Conservation (phyloP, 176 grass and related monocot genomes). For the Elymus sibiricus region DNA sequence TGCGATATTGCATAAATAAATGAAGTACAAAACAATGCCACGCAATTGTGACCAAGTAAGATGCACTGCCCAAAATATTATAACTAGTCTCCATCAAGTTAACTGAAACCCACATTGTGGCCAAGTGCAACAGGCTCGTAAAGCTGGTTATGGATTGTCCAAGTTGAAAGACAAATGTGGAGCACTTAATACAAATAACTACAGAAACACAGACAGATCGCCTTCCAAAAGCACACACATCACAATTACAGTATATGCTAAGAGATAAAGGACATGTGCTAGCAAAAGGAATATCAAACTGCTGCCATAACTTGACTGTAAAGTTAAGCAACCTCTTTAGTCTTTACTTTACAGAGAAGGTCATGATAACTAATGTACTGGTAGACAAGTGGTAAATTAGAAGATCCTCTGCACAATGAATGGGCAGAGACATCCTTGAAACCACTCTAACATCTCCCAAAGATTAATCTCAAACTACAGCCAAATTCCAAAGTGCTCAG, state of each 20-base stretch:
- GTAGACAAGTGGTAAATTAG: neutral
- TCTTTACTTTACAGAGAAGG: constrained; percentile 22
- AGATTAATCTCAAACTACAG: neutral
- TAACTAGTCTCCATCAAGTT: neutral
- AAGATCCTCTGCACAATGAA: neutral
- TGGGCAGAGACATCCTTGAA: neutral
- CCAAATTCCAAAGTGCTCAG: neutral
- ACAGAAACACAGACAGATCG: neutral
- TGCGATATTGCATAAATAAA: constrained; percentile 1
- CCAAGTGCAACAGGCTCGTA: neutral
- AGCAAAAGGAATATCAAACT: neutral
- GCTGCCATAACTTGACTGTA: constrained; percentile 17
- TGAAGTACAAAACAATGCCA: neutral
- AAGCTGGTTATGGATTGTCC: neutral
- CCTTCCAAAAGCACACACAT: neutral
- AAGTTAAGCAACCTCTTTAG: constrained; percentile 24
- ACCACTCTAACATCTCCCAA: neutral
- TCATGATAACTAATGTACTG: constrained; percentile 15
- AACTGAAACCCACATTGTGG: neutral
- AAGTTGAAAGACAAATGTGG: neutral
- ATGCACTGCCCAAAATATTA: neutral
- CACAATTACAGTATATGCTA: neutral
- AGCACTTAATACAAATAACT: neutral
- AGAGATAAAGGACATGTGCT: neutral
- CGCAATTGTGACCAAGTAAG: neutral